These are phyloP conservation scores for Albizia julibrissin DNA, from an alignment of 306 rosid species.

Conservation along the genomic window DNA sequence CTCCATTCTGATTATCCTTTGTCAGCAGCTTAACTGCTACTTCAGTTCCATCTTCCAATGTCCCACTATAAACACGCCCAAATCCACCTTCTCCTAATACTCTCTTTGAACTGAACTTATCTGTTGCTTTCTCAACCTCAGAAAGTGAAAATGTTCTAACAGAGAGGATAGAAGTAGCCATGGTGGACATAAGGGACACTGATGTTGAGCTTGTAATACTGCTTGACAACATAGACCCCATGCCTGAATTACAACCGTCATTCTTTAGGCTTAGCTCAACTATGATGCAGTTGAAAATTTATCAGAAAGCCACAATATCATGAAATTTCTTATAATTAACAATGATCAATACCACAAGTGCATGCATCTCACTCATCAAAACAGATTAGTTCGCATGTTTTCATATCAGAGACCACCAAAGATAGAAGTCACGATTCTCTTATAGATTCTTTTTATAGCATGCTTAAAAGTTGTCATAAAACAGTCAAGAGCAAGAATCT, in stretches of 20 bases:
- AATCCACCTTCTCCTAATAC: slow-evolving; percentile 96
- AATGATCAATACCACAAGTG: slow-evolving; percentile 10
- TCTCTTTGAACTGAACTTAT: slow-evolving; percentile 72
- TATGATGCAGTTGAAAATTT: slow-evolving; percentile 27
- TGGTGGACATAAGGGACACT: slow-evolving; percentile 65
- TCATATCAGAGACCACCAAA: slow-evolving; percentile 26
- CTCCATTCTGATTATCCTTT: slow-evolving; percentile 71
- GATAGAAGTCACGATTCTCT: background rate
- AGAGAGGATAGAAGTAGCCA: slow-evolving; percentile 73
- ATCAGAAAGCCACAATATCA: slow-evolving; percentile 4
- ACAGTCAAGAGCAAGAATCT: slow-evolving; percentile 17
- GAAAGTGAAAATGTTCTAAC: slow-evolving; percentile 75
- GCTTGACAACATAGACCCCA: slow-evolving; percentile 67
- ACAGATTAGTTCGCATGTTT: background rate
- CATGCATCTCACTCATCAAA: slow-evolving; percentile 2
- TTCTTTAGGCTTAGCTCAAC: slow-evolving; percentile 28
- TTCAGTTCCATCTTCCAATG: slow-evolving; percentile 81
- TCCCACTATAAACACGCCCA: slow-evolving; percentile 87
- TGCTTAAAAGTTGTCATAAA: slow-evolving; percentile 18
- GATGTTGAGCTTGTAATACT: slow-evolving; percentile 84
- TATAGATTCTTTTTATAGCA: slow-evolving; percentile 6
- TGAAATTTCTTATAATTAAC: slow-evolving; percentile 4
- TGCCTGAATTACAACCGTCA: slow-evolving; percentile 53
- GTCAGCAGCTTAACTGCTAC: slow-evolving; percentile 91
- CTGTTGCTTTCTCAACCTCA: slow-evolving; percentile 89